Percentiles rank a stretch among this genome's conserved stretches.
These are phyloP conservation scores for Uncinocarpus reesii DNA, from an alignment of 2,329 filamentous ascomycete species.

Conservation along the genomic window DNA sequence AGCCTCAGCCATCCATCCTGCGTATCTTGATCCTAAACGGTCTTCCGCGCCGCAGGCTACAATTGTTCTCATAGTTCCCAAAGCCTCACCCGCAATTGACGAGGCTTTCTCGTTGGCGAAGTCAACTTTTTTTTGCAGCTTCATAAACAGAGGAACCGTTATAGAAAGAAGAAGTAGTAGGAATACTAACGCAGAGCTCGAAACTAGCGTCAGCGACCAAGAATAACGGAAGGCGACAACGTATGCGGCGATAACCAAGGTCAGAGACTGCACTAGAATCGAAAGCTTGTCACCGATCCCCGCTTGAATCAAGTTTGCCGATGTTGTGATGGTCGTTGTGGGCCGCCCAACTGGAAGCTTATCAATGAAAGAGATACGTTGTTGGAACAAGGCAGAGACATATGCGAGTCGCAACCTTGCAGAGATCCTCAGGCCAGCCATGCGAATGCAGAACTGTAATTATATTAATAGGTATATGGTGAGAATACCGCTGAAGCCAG, in stretches of 20 bases:
- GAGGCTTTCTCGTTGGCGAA: conserved; percentile 31
- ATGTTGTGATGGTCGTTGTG: conserved; percentile 43
- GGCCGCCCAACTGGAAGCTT: conserved; percentile 42
- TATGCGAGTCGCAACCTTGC: conserved; percentile 43
- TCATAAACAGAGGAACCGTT: conserved; percentile 28
- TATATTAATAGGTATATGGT: neutral
- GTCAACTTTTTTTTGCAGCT: conserved; percentile 27
- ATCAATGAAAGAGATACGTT: conserved; percentile 43
- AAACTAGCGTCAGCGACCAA: conserved; percentile 44
- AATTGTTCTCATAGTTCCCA: conserved; percentile 37
- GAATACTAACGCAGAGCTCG: conserved; percentile 39
- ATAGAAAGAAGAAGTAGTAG: conserved; percentile 28
- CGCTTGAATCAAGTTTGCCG: conserved; percentile 45
- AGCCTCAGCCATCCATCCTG: conserved; percentile 29
- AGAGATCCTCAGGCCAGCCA: conserved; percentile 43
- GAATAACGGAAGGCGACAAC: conserved; percentile 44
- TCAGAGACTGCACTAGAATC: conserved; percentile 34
- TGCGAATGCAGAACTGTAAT: conserved; percentile 38
- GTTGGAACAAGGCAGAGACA: conserved; percentile 40
- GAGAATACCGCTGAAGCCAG: neutral
- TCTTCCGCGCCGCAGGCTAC: conserved; percentile 36
- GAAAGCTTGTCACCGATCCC: conserved; percentile 46
- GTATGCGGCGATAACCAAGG: conserved; percentile 39
- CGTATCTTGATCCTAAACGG: conserved; percentile 30
- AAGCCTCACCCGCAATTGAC: conserved; percentile 34